These are phyloP conservation scores for Podosphaera xanthii DNA, from an alignment of 2,329 filamentous ascomycete genomes.

Conservation along the genomic window DNA sequence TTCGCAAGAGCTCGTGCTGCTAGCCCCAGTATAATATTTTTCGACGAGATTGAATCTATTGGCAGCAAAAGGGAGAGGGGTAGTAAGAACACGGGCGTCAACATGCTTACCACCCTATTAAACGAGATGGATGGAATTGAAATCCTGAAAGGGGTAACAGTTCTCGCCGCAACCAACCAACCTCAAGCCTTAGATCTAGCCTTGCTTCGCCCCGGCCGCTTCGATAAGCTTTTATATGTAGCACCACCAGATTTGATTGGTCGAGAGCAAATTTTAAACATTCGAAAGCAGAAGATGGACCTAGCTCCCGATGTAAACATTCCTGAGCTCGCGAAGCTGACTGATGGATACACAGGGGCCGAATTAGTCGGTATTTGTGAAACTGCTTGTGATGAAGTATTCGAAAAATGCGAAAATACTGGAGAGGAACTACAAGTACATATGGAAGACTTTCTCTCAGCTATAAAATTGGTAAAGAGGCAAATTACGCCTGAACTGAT, in stretches of 20 bases:
- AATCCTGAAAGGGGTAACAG: slow-evolving; percentile 56
- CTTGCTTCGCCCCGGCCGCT: slow-evolving; percentile 62
- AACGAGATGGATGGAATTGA: slow-evolving; percentile 96
- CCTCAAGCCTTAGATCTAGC: slow-evolving; percentile 72
- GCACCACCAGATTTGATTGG: slow-evolving; percentile 54
- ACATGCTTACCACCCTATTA: slow-evolving; percentile 70
- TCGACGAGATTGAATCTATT: slow-evolving; percentile 88
- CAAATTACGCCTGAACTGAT: slow-evolving; percentile 35
- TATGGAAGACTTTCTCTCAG: slow-evolving; percentile 23
- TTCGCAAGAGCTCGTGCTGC: slow-evolving; percentile 73
- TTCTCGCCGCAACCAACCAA: slow-evolving; percentile 79
- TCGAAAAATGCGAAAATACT: slow-evolving; percentile 26
- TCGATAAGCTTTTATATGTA: slow-evolving; percentile 71
- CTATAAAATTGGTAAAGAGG: slow-evolving; percentile 25
- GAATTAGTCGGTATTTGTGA: slow-evolving; percentile 46
- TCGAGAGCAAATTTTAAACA: slow-evolving; percentile 51
- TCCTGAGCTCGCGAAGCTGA: slow-evolving; percentile 33
- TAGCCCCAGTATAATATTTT: slow-evolving; percentile 82
- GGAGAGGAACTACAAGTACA: slow-evolving; percentile 19
- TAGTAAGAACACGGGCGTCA: slow-evolving; percentile 32
- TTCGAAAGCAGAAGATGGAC: slow-evolving; percentile 38
- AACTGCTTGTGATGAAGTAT: slow-evolving; percentile 24
- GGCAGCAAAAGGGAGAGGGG: slow-evolving; percentile 24
- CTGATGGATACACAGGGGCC: slow-evolving; percentile 66
- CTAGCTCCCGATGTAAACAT: slow-evolving; percentile 43